phyloP scores from a whole-genome alignment of 2,329 filamentous ascomycete genomes.

The Ascochyta rabiei region DNA sequence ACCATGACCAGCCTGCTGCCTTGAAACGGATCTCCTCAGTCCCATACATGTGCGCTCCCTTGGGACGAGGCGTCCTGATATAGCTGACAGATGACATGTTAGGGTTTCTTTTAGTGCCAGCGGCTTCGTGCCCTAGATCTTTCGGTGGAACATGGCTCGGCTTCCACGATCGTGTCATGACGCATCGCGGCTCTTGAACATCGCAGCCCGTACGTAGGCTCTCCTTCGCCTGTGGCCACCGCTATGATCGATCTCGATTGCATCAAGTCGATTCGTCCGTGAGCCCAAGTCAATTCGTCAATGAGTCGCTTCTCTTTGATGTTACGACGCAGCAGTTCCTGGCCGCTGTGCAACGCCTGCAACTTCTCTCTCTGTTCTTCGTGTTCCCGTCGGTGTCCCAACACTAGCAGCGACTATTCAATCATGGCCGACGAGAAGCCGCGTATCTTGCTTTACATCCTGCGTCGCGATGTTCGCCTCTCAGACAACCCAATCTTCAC shows the following conservation, averaged over 20 bases:
- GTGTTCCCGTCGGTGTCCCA: constrained; percentile 26
- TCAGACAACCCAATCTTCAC: constrained; percentile 77
- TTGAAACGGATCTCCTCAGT: constrained; percentile 36
- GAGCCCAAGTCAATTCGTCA: constrained; percentile 21
- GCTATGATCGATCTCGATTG: constrained; percentile 26
- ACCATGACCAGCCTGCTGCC: constrained; percentile 30
- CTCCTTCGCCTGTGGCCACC: constrained; percentile 23
- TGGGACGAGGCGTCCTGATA: constrained; percentile 25
- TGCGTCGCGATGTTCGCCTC: constrained; percentile 75
- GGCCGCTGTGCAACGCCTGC: constrained; percentile 38
- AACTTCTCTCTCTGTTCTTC: constrained; percentile 33
- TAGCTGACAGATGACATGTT: constrained; percentile 36
- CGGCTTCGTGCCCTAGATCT: constrained; percentile 28
- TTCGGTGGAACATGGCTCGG: constrained; percentile 26
- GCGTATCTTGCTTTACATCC: constrained; percentile 69
- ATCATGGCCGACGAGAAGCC: constrained; percentile 32
- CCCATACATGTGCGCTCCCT: constrained; percentile 26
- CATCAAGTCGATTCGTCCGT: constrained; percentile 19
- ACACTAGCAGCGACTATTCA: constrained; percentile 18
- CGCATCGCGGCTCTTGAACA: constrained; percentile 23
- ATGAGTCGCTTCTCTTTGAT: constrained; percentile 34
- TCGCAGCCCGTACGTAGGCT: constrained; percentile 2
- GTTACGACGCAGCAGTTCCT: constrained; percentile 41
- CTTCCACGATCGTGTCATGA: constrained; percentile 32
- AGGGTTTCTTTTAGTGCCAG: constrained; percentile 28